phyloP scores from a whole-genome alignment of 2,329 filamentous ascomycete genomes.

The Sporothrix pallida region DNA sequence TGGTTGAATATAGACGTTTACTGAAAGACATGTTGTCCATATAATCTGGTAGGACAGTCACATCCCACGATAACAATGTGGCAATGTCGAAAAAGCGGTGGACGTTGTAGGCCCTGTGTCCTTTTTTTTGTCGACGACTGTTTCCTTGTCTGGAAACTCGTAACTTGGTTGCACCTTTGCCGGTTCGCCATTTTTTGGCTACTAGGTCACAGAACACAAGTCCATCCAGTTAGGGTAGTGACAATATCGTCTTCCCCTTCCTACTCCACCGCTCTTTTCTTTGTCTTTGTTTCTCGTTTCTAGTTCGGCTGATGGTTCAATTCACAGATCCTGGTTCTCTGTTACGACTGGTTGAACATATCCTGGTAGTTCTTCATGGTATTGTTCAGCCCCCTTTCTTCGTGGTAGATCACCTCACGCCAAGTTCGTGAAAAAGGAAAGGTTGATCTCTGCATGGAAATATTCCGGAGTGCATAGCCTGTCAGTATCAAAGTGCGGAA shows the following conservation, averaged over 20 bases:
- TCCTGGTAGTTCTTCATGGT: neutral
- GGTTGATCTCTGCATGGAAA: neutral
- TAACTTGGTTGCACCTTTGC: neutral
- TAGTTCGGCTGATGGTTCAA: neutral
- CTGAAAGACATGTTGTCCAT: too few species aligned
- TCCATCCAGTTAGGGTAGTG: neutral
- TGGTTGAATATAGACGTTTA: neutral
- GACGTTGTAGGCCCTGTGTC: neutral
- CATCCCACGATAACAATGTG: neutral
- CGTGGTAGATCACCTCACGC: neutral
- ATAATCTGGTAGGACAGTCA: neutral
- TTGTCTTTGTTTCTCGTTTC: neutral
- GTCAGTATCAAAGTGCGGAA: neutral
- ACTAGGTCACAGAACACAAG: neutral
- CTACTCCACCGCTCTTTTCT: neutral
- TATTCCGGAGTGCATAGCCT: neutral
- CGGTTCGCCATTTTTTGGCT: neutral
- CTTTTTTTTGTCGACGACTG: too few species aligned
- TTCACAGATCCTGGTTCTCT: too few species aligned
- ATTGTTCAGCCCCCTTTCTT: neutral
- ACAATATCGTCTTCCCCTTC: neutral
- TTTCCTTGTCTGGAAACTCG: neutral
- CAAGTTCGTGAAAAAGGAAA: neutral
- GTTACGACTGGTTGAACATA: neutral
- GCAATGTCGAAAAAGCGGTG: constrained; percentile 22